Evolutionary conservation across 495 filamentous ascomycete genomes (phyloP).

Genomic region (Xylaria longipes): DNA sequence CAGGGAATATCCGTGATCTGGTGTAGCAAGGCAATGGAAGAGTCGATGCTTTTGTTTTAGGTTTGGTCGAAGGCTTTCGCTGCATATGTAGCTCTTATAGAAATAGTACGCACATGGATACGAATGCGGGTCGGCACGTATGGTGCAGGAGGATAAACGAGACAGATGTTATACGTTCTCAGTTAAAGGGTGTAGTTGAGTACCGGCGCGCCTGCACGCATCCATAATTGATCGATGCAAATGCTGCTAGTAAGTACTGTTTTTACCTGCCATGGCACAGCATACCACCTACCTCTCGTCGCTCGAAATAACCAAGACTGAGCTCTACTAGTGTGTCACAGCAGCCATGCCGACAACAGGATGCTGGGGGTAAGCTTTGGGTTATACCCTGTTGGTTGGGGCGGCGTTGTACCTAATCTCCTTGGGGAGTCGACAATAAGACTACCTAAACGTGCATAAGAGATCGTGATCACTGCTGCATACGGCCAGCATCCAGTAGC

Average conservation of each 20-base stretch:
- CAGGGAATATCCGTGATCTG: not conserved
- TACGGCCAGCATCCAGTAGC: slow-evolving; percentile 16
- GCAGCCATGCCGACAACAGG: not conserved
- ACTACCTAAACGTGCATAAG: slow-evolving; percentile 35
- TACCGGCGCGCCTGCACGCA: slow-evolving; percentile 7
- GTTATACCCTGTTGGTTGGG: slow-evolving; percentile 29
- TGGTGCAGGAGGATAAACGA: slow-evolving; percentile 5
- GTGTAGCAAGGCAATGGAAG: not conserved
- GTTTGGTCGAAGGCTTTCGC: not conserved
- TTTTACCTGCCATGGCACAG: slow-evolving; percentile 5
- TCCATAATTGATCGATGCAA: slow-evolving; percentile 1
- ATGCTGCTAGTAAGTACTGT: slow-evolving; percentile 17
- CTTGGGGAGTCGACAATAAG: slow-evolving; percentile 28
- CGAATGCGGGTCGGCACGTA: not conserved
- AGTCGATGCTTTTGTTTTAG: not conserved
- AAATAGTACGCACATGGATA: not conserved
- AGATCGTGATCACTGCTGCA: slow-evolving; percentile 37
- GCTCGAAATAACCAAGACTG: slow-evolving; percentile 5
- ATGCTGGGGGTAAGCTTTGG: slow-evolving; percentile 10
- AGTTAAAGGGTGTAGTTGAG: not conserved
- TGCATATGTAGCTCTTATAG: not conserved
- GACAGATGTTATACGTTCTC: not conserved
- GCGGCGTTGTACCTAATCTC: slow-evolving; percentile 30
- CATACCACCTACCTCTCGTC: slow-evolving; percentile 13
- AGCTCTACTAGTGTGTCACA: slow-evolving; percentile 5